Conservation (phyloP, 305 asterid species). For the Fraxinus greggii region DNA sequence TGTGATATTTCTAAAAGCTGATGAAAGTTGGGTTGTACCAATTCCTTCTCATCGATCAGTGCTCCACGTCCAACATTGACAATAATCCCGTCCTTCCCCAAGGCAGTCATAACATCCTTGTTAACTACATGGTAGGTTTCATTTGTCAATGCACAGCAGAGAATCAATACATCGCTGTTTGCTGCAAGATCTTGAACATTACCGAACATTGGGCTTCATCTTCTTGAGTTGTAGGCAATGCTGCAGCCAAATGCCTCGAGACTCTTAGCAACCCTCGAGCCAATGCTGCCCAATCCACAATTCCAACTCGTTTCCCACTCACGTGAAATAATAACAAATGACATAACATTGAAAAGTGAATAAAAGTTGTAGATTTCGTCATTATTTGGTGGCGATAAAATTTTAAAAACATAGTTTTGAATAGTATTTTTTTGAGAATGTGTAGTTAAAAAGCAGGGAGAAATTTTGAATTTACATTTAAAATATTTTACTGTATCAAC, state of each 20-base stretch:
- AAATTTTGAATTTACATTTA: no score
- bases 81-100: constrained; percentile 52
- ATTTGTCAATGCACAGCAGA: constrained; percentile 48
- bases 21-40: no score
- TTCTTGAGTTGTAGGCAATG: constrained; percentile 55
- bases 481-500: no score
- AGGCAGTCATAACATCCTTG: constrained; percentile 40
- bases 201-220: constrained; percentile 32
- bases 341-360: background rate
- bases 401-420: no score
- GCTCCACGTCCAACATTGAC: no score
- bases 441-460: no score
- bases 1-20: no score
- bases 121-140: constrained; percentile 52
- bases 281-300: constrained; percentile 71
- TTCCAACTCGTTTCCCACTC: constrained; percentile 67
- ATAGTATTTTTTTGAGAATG: no score
- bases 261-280: constrained; percentile 49
- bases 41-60: no score
- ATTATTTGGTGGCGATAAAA: no score
- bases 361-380: background rate
- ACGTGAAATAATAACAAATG: constrained; percentile 31
- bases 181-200: constrained; percentile 43
- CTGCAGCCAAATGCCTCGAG: constrained; percentile 55
- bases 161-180: constrained; percentile 38